Base-by-base conservation (phyloP, 208 protist species). In the Trypanosoma boissoni region DNA sequence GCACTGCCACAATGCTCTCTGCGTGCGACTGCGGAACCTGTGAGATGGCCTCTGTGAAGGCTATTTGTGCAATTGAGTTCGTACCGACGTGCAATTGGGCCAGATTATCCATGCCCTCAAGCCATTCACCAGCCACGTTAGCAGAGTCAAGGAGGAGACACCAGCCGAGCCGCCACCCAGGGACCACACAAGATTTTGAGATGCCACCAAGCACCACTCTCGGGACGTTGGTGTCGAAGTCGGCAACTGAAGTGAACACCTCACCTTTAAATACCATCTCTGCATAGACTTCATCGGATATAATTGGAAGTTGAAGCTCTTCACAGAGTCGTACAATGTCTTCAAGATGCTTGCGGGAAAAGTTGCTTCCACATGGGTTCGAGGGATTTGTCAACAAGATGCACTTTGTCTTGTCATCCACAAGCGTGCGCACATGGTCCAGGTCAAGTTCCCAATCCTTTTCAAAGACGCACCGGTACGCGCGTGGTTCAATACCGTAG, bases 351-450 rank as follows among this genome's bases (percentile, higher is more conserved):
- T 84, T 46, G 7, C 63, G 64, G 16, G 68, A 77, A 68, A 80
- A 98, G 66, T 95, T 91, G 42, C 78, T 94, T 49, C 96, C 96
- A 62, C 94, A 98, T 28, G 96, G 95, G 76, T 98, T 98, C 27
- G 87, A 96, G 5, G 96, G 96, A 78, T 98, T 98, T 57, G 89
- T 98, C 21, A 98, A 64, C 14, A 98, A 31, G 45, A 98, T 93
- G 2, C 77, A 81, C 48, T 68, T 77, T 1, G 96, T 98, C 16
- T 73, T 78, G 4, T 61, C 60, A 52, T 97, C 85, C 10, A 97
- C 83, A 12, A 95, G 54, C n/a, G 68, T 63, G 31, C 70, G 76
- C 1, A 96, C 45, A 23, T 90, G 62, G 9, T 69, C 76, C 18
- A 98, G 64, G 73, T 98, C 88, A 24, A 84, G 57, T 58, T 98